phyloP scores from a whole-genome alignment of 2,329 filamentous ascomycete species.

The Acarospora socialis region DNA sequence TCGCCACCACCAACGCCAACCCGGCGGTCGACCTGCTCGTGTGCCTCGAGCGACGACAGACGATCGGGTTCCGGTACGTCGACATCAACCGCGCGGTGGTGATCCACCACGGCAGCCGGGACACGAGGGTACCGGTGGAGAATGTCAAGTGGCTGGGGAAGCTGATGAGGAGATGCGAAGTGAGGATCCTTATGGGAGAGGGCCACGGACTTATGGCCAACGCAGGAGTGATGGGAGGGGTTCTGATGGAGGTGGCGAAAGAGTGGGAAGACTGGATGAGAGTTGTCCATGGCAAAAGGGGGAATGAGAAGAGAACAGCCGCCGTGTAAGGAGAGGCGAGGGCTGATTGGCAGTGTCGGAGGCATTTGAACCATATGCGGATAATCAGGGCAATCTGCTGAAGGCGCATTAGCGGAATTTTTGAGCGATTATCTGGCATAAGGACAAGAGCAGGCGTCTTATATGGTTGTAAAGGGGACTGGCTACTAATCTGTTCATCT shows the following conservation, averaged over 20 bases:
- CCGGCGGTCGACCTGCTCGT: constrained; percentile 86
- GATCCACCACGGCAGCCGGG: constrained; percentile 84
- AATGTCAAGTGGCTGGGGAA: constrained; percentile 92
- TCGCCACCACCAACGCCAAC: constrained; percentile 81
- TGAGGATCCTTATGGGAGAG: constrained; percentile 78
- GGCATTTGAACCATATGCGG: too few relatives aligned
- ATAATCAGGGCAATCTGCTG: too few relatives aligned
- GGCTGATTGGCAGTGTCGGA: too few relatives aligned
- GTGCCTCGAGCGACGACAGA: constrained; percentile 77
- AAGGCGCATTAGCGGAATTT: too few relatives aligned
- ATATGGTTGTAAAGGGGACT: too few relatives aligned
- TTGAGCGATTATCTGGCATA: too few relatives aligned
- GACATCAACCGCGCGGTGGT: constrained; percentile 85
- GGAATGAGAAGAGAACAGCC: constrained; percentile 18
- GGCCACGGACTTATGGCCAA: constrained; percentile 94
- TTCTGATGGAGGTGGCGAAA: constrained; percentile 85
- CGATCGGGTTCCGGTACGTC: constrained; percentile 91
- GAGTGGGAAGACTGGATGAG: constrained; percentile 86
- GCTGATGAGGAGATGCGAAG: constrained; percentile 85
- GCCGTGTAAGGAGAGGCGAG: too few relatives aligned
- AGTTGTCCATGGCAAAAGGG: constrained; percentile 32
- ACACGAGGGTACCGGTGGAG: constrained; percentile 83
- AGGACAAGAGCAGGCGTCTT: too few relatives aligned
- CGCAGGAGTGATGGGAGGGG: constrained; percentile 78
- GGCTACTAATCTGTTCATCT: too few relatives aligned